Conservation (phyloP, 257 asterid species). For the Agastache rugosa region DNA sequence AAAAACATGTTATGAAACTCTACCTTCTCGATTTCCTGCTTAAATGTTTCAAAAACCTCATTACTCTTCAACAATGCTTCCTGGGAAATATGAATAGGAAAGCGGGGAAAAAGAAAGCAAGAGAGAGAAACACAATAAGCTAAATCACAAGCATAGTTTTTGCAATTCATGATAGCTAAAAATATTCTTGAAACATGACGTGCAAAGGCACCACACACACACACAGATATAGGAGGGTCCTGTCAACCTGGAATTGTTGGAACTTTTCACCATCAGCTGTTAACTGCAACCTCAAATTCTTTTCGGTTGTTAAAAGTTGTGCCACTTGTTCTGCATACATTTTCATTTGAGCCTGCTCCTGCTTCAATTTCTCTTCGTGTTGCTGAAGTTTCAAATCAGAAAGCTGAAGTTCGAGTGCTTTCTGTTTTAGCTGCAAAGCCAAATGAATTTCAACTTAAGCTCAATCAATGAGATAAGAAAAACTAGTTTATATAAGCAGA, state of each 20-base stretch:
- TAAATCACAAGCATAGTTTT: background rate
- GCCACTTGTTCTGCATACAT: conserved; percentile 89
- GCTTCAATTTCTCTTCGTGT: conserved; percentile 77
- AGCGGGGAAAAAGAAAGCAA: background rate
- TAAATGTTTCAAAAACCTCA: conserved; percentile 92
- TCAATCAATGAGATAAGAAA: conserved; percentile 26
- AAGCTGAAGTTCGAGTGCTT: conserved; percentile 87
- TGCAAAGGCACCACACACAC: background rate
- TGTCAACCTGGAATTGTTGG: conserved; percentile 90
- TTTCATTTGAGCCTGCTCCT: conserved; percentile 94
- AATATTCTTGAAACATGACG: background rate
- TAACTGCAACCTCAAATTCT: conserved; percentile 88
- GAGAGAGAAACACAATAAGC: background rate
- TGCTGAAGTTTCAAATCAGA: conserved; percentile 90
- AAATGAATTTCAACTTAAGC: conserved; percentile 27
- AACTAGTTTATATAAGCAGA: conserved; percentile 22
- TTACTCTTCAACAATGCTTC: conserved; percentile 97
- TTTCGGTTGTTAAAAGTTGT: conserved; percentile 85
- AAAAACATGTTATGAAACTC: conserved; percentile 20
- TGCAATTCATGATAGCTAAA: background rate
- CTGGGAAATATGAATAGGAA: conserved; percentile 46
- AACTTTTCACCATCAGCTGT: conserved; percentile 98
- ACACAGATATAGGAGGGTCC: background rate
- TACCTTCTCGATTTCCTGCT: conserved; percentile 98
- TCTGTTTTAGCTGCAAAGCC: conserved; percentile 83